Conservation (phyloP, 23 red algal genomes). For the Gracilaria vermiculophylla region DNA sequence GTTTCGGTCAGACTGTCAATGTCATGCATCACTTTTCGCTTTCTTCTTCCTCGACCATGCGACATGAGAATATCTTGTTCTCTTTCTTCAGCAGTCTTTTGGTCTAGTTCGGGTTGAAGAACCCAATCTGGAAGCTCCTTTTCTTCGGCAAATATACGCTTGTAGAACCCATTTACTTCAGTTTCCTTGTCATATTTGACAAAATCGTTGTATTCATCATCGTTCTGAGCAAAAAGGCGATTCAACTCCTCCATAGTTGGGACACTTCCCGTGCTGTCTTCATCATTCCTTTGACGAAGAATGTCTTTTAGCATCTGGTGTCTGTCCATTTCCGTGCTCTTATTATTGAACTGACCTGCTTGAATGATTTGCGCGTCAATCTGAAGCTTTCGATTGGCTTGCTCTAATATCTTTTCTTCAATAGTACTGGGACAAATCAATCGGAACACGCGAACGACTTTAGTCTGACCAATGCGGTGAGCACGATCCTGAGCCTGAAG, state of each 20-base stretch:
- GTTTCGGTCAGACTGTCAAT: slow-evolving; percentile 60
- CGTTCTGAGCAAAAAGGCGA: slow-evolving; percentile 78
- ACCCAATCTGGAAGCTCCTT: slow-evolving; percentile 78
- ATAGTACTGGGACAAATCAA: slow-evolving; percentile 87
- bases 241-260: slow-evolving; percentile 78
- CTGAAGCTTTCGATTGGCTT: slow-evolving; percentile 85
- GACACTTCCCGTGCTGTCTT: slow-evolving; percentile 61
- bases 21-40: slow-evolving; percentile 34
- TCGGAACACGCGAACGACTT: slow-evolving; percentile 91
- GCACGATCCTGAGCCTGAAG: slow-evolving; percentile 98
- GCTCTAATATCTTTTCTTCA: slow-evolving; percentile 92
- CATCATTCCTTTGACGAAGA: slow-evolving; percentile 70
- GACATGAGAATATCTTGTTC: slow-evolving; percentile 60
- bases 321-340: slow-evolving; percentile 88
- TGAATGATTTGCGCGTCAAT: slow-evolving; percentile 98
- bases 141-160: slow-evolving; percentile 47
- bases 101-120: slow-evolving; percentile 58
- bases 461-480: slow-evolving; percentile 97
- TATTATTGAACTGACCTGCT: slow-evolving; percentile 97
- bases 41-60: slow-evolving; percentile 67
- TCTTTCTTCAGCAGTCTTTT: slow-evolving; percentile 62
- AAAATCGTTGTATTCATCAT: slow-evolving; percentile 81
- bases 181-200: slow-evolving; percentile 75
- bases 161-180: background rate
- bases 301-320: slow-evolving; percentile 76